Evolutionary conservation across 108 stramenopile species (phyloP).

Genomic region (Fistulifera solaris): DNA sequence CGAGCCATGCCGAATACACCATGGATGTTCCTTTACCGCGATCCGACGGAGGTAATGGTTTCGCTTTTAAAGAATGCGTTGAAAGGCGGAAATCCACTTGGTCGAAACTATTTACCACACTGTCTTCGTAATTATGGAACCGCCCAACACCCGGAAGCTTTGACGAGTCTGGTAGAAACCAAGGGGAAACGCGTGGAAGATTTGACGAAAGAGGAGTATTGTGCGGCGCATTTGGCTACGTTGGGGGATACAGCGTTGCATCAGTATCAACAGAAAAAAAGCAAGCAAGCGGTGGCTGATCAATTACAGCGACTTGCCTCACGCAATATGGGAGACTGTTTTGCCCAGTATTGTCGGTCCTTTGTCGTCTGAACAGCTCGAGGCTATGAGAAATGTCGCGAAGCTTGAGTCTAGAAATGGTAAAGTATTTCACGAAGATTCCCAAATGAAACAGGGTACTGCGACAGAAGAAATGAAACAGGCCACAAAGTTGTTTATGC

Average conservation of each 20-base stretch:
- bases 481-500: slow-evolving; percentile 47
- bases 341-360: slow-evolving; percentile 32
- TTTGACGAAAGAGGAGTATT: slow-evolving; percentile 57
- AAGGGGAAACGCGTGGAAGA: slow-evolving; percentile 3
- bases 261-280: slow-evolving; percentile 12
- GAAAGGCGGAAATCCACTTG: slow-evolving; percentile 1
- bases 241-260: slow-evolving; percentile 56
- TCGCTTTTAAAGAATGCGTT: slow-evolving; percentile 56
- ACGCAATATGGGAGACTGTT: slow-evolving; percentile 37
- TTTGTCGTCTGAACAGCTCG: slow-evolving; percentile 15
- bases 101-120: slow-evolving; percentile 4
- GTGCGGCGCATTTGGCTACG: slow-evolving; percentile 68
- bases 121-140: slow-evolving; percentile 22
- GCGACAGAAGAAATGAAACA: slow-evolving; percentile 33
- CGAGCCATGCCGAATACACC: slow-evolving; percentile 72
- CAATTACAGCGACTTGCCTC: slow-evolving; percentile 61
- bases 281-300: slow-evolving; percentile 37
- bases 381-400: slow-evolving; percentile 44
- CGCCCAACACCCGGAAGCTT: slow-evolving; percentile 8
- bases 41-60: slow-evolving; percentile 88
- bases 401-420: slow-evolving; percentile 54
- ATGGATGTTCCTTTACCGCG: slow-evolving; percentile 88
- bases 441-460: slow-evolving; percentile 35
- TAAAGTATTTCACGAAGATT: slow-evolving; percentile 46
- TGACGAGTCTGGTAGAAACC: background rate